Evolutionary conservation across 2,329 filamentous ascomycete genomes (phyloP), one percentile per base, ranked within the genome.

Genomic region (Ceratocystis diversiconidia): DNA sequence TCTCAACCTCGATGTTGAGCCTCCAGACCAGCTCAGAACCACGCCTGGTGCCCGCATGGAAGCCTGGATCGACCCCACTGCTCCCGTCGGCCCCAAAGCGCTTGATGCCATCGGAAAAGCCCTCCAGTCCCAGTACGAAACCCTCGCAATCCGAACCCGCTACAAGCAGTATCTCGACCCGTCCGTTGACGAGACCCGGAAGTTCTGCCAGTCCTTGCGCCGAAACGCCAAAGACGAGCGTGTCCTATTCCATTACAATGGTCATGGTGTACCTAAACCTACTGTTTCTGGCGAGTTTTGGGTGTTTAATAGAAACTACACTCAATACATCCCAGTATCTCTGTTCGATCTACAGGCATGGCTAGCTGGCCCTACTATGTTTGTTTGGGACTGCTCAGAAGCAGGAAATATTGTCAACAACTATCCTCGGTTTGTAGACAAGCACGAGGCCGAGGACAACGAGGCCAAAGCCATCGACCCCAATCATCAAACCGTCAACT

Each of bases 291-390:
- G 94, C 15, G 94, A 99, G 75, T 95, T 99, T 22, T 99, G 94
- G 94, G 95, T 97, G 4, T 99, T 99, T 75, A 99, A 99, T 76
- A 92, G 94, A 71, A 97, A 90, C 70, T 99, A 96, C 74, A 99
- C 94, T 0, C 94, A 99, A 75, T 99, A 99, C 73, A 99, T 99
- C 52, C 94, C 94, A 0, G 89, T 99, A 55, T 96, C 92, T 0
- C 79, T 99, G 7, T 96, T 95, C 72, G 94, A 99, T 73, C 78
- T 99, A 57, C 92, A 97, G 75, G 87, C 89, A 67, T 99, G 94
- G 94, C 84, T 99, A 6, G 91, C 92, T 68, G 92, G 92, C 0
- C 94, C 94, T 0, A 96, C 92, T 68, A 86, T 99, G 55, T 99
- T 95, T 72, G 94, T 99, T 43, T 99, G 95, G 82, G 94, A 99